Evolutionary conservation across 129 eudicot species (phyloP), one percentile per base, ranked within the genome.

Genomic region (Ambrosia artemisiifolia): DNA sequence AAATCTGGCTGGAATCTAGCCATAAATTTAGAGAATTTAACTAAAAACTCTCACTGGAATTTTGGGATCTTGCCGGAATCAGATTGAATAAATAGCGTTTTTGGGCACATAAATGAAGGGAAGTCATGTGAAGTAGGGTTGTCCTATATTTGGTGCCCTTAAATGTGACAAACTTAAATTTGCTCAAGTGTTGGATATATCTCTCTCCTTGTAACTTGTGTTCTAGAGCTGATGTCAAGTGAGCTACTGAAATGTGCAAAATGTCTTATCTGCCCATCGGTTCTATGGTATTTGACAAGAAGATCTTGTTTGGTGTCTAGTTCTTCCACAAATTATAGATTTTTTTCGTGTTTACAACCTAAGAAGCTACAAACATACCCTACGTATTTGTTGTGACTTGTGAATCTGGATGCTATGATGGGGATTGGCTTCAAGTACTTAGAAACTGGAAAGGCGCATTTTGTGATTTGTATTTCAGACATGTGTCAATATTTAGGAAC

Each of bases 201-300:
- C 28, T 30, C 4, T 11, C 38, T 57, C 16, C 3, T 57, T 57
- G 16, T 57, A 28, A 28, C 16, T 57, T 57, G 64, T 57, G 17
- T 57, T 57, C 36, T 28, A 28, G 36, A 11, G 40, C 7, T 57
- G 64, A 59, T 59, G 40, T 59, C 38, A 59, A 28, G 40, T 3
- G 18, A 30, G 64, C 40, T 11, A 59, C 9, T 59, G 17, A 28
- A 36, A 38, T 6, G 2, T 62, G 28, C 7, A 34, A 34, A n/a
- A 2, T 34, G 67, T 35, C 13, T 62, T 34, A 35, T 62, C 6
- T 6, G 42, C 4, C 65, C 6, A 12, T 71, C 43, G 44, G 67
- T 71, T 71, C 55, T 56, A 55, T 71, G 55, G 16, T 55, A 71
- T 55, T 6, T 54, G 14, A 18, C 64, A 53, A 66, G 20, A 47